Percentiles rank a stretch among this genome's conserved stretches.
These are phyloP conservation scores for Thamnidium elegans DNA, from an alignment of 192 early-diverging fungal species.

Conservation along the genomic window DNA sequence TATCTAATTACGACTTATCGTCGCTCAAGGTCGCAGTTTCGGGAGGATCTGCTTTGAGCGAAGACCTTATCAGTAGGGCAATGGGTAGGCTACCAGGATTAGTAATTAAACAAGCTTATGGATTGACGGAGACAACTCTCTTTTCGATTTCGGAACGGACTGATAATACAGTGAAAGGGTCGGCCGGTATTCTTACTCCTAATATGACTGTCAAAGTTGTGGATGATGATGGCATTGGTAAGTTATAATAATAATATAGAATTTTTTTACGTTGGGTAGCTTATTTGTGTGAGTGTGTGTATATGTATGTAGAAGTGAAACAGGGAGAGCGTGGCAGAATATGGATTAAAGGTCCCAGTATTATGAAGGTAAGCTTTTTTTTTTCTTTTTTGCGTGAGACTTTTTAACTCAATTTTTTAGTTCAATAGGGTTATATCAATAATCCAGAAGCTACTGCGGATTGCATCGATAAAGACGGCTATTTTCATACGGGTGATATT, in stretches of 20 bases:
- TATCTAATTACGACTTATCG: constrained; percentile 62
- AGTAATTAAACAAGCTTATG: constrained; percentile 63
- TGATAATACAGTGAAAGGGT: constrained; percentile 36
- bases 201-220: constrained; percentile 73
- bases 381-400: not conserved
- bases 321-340: constrained; percentile 70
- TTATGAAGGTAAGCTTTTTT: constrained; percentile 59
- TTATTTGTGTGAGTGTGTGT: not conserved
- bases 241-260: not conserved
- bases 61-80: constrained; percentile 45
- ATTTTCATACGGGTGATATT: constrained; percentile 59
- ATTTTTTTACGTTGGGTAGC: too few species aligned
- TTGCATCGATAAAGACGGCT: constrained; percentile 51
- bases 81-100: constrained; percentile 16
- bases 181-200: constrained; percentile 70
- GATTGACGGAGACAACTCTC: constrained; percentile 70
- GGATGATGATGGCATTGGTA: constrained; percentile 61
- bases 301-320: constrained; percentile 44
- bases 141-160: constrained; percentile 36
- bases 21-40: constrained; percentile 46
- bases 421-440: constrained; percentile 43
- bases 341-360: constrained; percentile 68
- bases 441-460: constrained; percentile 43
- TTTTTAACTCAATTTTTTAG: too few species aligned
- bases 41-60: constrained; percentile 65